Base-by-base conservation (phyloP, 345 rosid genomes). In the Anacardium occidentale region DNA sequence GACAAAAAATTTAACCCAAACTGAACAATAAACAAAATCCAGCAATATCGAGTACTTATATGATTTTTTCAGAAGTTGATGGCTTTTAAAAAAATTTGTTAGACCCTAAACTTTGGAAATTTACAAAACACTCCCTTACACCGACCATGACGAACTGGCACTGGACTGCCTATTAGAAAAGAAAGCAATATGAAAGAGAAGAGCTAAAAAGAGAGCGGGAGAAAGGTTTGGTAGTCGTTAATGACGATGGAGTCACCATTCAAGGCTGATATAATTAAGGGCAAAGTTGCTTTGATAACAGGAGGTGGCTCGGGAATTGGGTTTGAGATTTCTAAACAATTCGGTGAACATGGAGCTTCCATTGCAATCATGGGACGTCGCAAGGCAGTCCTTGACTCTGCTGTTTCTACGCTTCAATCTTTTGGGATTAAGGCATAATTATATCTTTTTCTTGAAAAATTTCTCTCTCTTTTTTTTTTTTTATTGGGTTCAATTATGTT, bases 251-350 rank as follows among this genome's bases (percentile, higher is more conserved):
- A 85, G 70, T 91, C 97, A 42, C 91, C 97, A 13, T 91, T 89
- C 86, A 89, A 82, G 69, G 80, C 74, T 20, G 84, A 83, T 76
- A 62, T 82, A 7, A 61, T 89, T 61, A 80, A 78, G 70, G 97
- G 92, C 3, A 82, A 86, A 58, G 90, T 89, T 11, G 91, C 83
- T 57, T 81, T 89, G 75, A 75, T 91, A 48, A 91, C 97, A 37
- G 97, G 97, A n/a, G 97, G 94, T 12, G 94, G 94, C 13, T 91
- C 97, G 2, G 97, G 97, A 15, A 91, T 91, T 55, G 97, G 97
- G n/a, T 91, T 85, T 64, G 94, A 88, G 87, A 85, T 91, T 69
- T 81, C 88, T 10, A 76, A 82, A 53, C 94, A 91, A 67, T 82
- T 87, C 22, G 97, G 91, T 10, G 81, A 73, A 62, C 97, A 91